Conservation (phyloP, 139 green algal species). For the Spirogloea muscicola region DNA sequence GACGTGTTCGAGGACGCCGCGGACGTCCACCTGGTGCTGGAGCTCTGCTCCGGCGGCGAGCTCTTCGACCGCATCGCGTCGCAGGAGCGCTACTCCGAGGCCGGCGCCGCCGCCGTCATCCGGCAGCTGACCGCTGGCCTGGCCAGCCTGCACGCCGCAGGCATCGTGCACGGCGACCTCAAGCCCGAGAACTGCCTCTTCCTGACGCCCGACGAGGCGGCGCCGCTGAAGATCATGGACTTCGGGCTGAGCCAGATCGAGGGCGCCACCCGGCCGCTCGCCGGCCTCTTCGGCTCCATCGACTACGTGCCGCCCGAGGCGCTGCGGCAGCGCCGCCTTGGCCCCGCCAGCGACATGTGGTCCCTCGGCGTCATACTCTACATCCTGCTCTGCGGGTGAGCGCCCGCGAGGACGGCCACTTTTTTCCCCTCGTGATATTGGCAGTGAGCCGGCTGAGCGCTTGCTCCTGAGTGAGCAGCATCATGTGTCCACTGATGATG, state of each 20-base stretch:
- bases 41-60: constrained; percentile 88
- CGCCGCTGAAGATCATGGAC: constrained; percentile 87
- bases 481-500: no score
- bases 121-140: constrained; percentile 39
- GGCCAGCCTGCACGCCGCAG: constrained; percentile 26
- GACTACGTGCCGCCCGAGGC: constrained; percentile 51
- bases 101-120: constrained; percentile 17
- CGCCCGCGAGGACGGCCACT: background rate
- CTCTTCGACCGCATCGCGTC: constrained; percentile 90
- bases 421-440: no score
- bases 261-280: constrained; percentile 2
- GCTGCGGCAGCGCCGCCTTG: constrained; percentile 58
- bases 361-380: constrained; percentile 94
- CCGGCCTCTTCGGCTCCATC: constrained; percentile 42
- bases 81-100: constrained; percentile 46
- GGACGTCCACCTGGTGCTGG: constrained; percentile 64
- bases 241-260: constrained; percentile 71
- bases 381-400: constrained; percentile 84
- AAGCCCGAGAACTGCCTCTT: constrained; percentile 97
- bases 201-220: constrained; percentile 56
- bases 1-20: constrained; percentile 49
- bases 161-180: constrained; percentile 57
- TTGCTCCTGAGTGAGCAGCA: no score
- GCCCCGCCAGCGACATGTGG: constrained; percentile 90
- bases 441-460: no score